These are phyloP conservation scores for Tylopilus felleus DNA, from an alignment of 768 basidiomycete genomes.

Conservation along the genomic window DNA sequence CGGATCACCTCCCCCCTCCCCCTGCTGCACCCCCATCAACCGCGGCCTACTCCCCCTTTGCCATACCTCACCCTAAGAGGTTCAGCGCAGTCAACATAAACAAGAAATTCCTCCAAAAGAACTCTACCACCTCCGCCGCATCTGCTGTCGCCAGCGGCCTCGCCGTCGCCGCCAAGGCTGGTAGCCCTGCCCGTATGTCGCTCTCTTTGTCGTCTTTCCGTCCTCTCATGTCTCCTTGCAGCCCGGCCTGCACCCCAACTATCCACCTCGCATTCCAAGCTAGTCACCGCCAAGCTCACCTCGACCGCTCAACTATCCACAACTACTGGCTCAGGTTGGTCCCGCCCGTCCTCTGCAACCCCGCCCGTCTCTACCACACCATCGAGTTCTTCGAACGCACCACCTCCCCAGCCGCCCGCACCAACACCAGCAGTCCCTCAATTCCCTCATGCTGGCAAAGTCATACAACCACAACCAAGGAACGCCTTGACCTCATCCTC, in stretches of 20 bases:
- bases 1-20: constrained; percentile 17
- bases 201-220: not conserved
- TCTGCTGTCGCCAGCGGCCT: constrained; percentile 41
- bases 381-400: constrained; percentile 40
- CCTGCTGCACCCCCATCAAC: constrained; percentile 6
- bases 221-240: constrained; percentile 27
- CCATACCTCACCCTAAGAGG: constrained; percentile 66
- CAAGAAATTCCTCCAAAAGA: constrained; percentile 95
- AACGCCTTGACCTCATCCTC: constrained; percentile 32
- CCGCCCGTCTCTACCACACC: constrained; percentile 56
- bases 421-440: constrained; percentile 43
- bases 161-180: constrained; percentile 43
- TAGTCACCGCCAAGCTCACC: constrained; percentile 86
- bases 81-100: constrained; percentile 91
- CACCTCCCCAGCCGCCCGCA: constrained; percentile 44
- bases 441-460: constrained; percentile 56
- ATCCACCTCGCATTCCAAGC: constrained; percentile 64
- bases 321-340: constrained; percentile 67
- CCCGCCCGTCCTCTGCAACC: constrained; percentile 70
- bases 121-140: constrained; percentile 54
- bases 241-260: constrained; percentile 58
- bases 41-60: constrained; percentile 19
- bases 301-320: constrained; percentile 56
- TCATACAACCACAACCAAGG: constrained; percentile 63
- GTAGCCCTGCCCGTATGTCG: constrained; percentile 51